Evolutionary conservation across 192 early-diverging fungal genomes (phyloP).

Genomic region (Linnemannia exigua): DNA sequence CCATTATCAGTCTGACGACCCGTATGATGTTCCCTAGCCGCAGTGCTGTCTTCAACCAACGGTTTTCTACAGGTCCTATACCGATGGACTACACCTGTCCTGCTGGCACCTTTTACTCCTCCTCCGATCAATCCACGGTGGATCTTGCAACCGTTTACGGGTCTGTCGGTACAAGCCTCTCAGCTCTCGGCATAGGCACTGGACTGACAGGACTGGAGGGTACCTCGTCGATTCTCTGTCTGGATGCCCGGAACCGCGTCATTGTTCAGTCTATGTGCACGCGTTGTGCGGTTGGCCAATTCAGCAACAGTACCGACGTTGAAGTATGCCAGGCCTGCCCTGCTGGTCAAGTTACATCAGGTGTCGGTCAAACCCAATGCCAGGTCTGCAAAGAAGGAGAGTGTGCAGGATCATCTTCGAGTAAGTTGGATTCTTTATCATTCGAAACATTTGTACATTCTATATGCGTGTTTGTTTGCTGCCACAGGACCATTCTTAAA

Average conservation of each 20-base stretch:
- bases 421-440: conserved; percentile 14
- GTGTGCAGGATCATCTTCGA: conserved; percentile 2
- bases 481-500: no score
- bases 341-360: conserved; percentile 19
- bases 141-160: background rate
- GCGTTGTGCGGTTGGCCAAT: conserved; percentile 16
- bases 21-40: conserved; percentile 51
- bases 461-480: background rate
- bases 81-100: conserved; percentile 26
- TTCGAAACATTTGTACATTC: no score
- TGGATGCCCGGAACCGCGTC: conserved; percentile 14
- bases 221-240: conserved; percentile 27
- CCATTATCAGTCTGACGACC: conserved; percentile 34
- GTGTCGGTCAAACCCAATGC: conserved; percentile 31
- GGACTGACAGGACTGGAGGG: background rate
- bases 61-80: conserved; percentile 25
- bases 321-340: conserved; percentile 6
- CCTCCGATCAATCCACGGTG: background rate
- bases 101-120: conserved; percentile 28
- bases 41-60: conserved; percentile 21
- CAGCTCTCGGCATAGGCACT: background rate
- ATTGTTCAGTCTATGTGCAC: conserved; percentile 30
- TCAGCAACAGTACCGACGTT: conserved; percentile 30
- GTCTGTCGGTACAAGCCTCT: background rate
- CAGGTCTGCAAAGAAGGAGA: conserved; percentile 15